Conservation (phyloP, 352 stramenopile species). For the Phytophthora hybrid region DNA sequence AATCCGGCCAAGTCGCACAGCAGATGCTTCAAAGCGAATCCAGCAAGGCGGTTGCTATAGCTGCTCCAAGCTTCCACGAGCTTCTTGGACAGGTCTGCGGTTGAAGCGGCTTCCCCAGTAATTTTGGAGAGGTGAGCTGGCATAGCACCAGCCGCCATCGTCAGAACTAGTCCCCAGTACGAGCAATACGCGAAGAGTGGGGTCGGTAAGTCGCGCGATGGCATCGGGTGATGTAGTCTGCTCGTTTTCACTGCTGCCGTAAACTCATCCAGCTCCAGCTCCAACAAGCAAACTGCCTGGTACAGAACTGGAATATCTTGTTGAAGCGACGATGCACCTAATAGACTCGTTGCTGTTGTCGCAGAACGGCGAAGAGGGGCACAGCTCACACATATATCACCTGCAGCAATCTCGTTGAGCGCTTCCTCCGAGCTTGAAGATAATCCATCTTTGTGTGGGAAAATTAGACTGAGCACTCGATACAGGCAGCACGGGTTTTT, state of each 20-base stretch:
- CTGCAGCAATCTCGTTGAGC: constrained; percentile 59
- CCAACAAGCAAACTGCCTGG: constrained; percentile 60
- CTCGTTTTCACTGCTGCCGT: constrained; percentile 75
- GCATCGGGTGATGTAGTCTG: constrained; percentile 57
- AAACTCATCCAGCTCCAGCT: constrained; percentile 62
- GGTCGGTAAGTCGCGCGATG: constrained; percentile 29
- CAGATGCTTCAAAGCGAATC: constrained; percentile 60
- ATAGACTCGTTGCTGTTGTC: constrained; percentile 1
- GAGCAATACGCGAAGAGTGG: constrained; percentile 71
- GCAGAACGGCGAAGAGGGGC: constrained; percentile 32
- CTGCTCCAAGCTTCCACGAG: constrained; percentile 65
- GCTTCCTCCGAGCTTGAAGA: constrained; percentile 62
- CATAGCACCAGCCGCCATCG: constrained; percentile 60
- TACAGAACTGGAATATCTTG: constrained; percentile 75
- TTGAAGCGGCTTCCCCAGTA: constrained; percentile 40
- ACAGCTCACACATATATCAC: constrained; percentile 68
- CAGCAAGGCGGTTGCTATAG: constrained; percentile 65
- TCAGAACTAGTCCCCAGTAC: constrained; percentile 75
- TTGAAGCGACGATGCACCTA: constrained; percentile 54
- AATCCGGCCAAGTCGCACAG: constrained; percentile 69
- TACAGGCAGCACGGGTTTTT: constrained; percentile 79
- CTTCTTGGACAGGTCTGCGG: constrained; percentile 38
- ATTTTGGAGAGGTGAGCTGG: constrained; percentile 68
- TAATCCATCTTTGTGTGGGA: constrained; percentile 72
- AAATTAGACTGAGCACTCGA: constrained; percentile 67